Percentiles rank a stretch among this genome's conserved stretches.
Evolutionary conservation across 495 filamentous ascomycete species (phyloP).

Genomic region (Penicillium argentinense): DNA sequence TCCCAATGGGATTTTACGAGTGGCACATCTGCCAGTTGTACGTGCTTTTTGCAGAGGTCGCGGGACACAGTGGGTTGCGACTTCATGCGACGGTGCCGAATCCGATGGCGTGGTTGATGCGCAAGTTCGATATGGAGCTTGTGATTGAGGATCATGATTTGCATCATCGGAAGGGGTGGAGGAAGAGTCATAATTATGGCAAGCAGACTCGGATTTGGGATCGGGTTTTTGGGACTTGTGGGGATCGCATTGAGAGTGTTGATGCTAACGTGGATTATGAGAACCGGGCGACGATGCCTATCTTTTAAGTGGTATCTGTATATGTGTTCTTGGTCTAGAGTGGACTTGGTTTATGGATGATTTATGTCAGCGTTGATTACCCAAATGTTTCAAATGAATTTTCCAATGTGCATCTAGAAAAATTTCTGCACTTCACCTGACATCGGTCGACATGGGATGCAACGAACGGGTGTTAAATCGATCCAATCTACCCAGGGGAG

Average conservation of each 20-base stretch:
- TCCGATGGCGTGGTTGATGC: slow-evolving; percentile 13
- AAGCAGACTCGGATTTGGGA: slow-evolving; percentile 23
- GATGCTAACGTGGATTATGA: slow-evolving; percentile 15
- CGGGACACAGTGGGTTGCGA: slow-evolving; percentile 16
- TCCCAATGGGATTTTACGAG: slow-evolving; percentile 22
- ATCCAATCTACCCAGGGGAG: too few relatives aligned
- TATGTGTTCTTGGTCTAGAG: too few relatives aligned
- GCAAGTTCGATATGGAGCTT: slow-evolving; percentile 12
- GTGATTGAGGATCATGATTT: slow-evolving; percentile 23
- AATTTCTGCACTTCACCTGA: too few relatives aligned
- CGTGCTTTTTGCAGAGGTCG: slow-evolving; percentile 14
- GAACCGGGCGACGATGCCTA: slow-evolving; percentile 11
- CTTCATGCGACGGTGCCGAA: slow-evolving; percentile 13
- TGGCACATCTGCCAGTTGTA: slow-evolving; percentile 20
- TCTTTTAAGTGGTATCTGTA: slow-evolving; percentile 10
- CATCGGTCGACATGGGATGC: too few relatives aligned
- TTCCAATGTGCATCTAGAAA: too few relatives aligned
- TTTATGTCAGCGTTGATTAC: too few relatives aligned
- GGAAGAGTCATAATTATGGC: slow-evolving; percentile 21
- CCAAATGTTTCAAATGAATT: too few relatives aligned
- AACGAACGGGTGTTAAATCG: too few relatives aligned
- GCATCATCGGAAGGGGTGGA: slow-evolving; percentile 22
- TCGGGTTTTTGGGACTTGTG: slow-evolving; percentile 20
- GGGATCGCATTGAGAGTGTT: slow-evolving; percentile 12
- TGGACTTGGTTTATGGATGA: too few relatives aligned